These are phyloP conservation scores for Castanopsis chinensis DNA, from an alignment of 306 rosid species.

Conservation along the genomic window DNA sequence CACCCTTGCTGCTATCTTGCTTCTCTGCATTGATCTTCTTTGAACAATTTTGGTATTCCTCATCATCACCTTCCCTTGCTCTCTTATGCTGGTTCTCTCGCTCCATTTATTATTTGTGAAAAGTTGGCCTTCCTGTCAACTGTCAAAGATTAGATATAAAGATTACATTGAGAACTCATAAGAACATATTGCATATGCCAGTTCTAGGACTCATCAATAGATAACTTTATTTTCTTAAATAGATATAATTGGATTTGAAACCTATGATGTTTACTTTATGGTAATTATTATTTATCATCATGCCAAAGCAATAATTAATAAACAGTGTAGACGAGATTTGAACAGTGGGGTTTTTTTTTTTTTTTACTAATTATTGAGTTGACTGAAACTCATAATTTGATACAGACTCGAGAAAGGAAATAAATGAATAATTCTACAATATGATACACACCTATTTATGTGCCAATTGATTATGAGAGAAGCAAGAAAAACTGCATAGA, in stretches of 20 bases:
- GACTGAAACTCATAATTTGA: too few relatives aligned
- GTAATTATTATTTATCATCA: too few relatives aligned
- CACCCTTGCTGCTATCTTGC: slow-evolving; percentile 25
- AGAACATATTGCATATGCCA: background rate
- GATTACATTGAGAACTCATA: background rate
- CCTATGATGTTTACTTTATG: too few relatives aligned
- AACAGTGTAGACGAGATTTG: too few relatives aligned
- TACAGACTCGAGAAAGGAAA: background rate
- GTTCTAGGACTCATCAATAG: too few relatives aligned
- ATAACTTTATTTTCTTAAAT: too few relatives aligned
- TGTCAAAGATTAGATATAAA: background rate
- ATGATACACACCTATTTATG: too few relatives aligned
- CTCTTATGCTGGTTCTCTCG: slow-evolving; percentile 38
- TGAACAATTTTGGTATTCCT: slow-evolving; percentile 6
- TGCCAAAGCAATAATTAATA: too few relatives aligned
- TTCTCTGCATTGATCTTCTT: slow-evolving; percentile 38
- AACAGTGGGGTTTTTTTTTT: too few relatives aligned
- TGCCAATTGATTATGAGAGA: too few relatives aligned
- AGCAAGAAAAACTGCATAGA: background rate
- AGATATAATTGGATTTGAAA: too few relatives aligned
- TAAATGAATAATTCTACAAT: background rate
- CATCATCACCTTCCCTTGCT: slow-evolving; percentile 46
- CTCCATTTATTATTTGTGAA: slow-evolving; percentile 34
- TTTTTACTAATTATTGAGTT: too few relatives aligned
- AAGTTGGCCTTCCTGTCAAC: slow-evolving; percentile 19